Evolutionary conservation across 257 asterid genomes (phyloP).

Genomic region (Solanum sejunctum): DNA sequence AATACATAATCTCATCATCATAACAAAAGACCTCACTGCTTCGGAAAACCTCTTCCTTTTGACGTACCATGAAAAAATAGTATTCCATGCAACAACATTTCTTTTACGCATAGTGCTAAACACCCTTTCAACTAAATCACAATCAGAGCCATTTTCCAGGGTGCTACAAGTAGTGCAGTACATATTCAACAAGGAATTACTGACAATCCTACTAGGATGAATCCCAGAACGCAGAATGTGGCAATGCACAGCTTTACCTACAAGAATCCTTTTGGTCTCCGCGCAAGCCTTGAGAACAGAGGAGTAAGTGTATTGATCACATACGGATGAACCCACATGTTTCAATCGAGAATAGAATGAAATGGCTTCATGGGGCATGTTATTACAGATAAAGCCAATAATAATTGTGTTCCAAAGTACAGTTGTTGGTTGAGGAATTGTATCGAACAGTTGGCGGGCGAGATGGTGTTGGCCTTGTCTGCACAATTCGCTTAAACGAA

Average conservation of each 20-base stretch:
- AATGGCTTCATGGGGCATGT: constrained; percentile 58
- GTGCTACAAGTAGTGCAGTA: constrained; percentile 44
- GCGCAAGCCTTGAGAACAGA: constrained; percentile 87
- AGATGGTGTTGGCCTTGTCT: constrained; percentile 39
- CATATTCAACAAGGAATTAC: constrained; percentile 80
- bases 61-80: constrained; percentile 51
- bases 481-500: constrained; percentile 70
- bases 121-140: constrained; percentile 43
- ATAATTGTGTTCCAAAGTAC: constrained; percentile 84
- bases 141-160: constrained; percentile 1
- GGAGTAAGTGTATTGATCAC: constrained; percentile 73
- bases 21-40: constrained; percentile 39
- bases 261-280: constrained; percentile 35
- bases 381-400: constrained; percentile 69
- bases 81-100: constrained; percentile 73
- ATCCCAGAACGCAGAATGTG: constrained; percentile 52
- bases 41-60: constrained; percentile 34
- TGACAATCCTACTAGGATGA: constrained; percentile 58
- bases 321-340: constrained; percentile 7
- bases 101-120: constrained; percentile 55
- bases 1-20: constrained; percentile 49
- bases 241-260: constrained; percentile 73
- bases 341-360: constrained; percentile 47
- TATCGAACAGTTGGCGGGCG: constrained; percentile 79
- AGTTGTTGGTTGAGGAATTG: constrained; percentile 74